Percentiles rank a stretch among this genome's conserved stretches.
These are phyloP conservation scores for Naegleria lovaniensis DNA, from an alignment of 208 protist species.

Conservation along the genomic window DNA sequence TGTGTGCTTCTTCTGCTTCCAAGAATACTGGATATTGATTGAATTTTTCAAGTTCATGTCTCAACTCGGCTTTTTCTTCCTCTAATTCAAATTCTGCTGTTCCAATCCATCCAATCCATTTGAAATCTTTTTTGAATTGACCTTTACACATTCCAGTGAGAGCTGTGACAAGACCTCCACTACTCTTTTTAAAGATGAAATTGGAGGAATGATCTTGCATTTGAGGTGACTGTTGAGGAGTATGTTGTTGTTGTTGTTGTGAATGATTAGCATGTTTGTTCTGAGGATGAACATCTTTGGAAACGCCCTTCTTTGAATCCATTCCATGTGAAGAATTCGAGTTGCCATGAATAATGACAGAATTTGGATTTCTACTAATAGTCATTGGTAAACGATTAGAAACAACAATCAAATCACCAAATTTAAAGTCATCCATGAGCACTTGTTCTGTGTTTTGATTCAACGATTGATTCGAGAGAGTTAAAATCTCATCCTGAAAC, in stretches of 20 bases:
- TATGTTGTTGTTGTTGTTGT: neutral
- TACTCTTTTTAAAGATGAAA: conserved; percentile 28
- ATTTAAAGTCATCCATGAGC: neutral
- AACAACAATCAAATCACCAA: conserved; percentile 25
- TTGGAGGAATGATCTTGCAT: neutral
- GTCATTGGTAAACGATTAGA: conserved; percentile 27
- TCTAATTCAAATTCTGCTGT: neutral
- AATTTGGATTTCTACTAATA: neutral
- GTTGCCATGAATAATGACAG: too few relatives aligned
- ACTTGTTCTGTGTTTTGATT: too few relatives aligned
- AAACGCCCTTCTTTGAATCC: too few relatives aligned
- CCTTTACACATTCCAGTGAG: conserved; percentile 29
- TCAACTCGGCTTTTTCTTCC: neutral
- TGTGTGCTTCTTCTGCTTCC: conserved; percentile 16
- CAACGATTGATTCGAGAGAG: too few relatives aligned
- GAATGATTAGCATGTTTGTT: too few relatives aligned
- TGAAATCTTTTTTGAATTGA: conserved; percentile 32
- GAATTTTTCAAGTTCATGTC: neutral
- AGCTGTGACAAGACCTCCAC: conserved; percentile 36
- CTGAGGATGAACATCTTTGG: too few relatives aligned
- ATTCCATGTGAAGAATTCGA: too few relatives aligned
- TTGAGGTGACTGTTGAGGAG: too few relatives aligned
- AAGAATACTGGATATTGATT: conserved; percentile 37
- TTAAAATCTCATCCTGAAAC: too few relatives aligned
- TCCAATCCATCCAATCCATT: conserved; percentile 40